A percentile compares a stretch with the other conserved stretches of the same genome.
Conservation (phyloP, 768 basidiomycete species). For the Tulasnella sp. region DNA sequence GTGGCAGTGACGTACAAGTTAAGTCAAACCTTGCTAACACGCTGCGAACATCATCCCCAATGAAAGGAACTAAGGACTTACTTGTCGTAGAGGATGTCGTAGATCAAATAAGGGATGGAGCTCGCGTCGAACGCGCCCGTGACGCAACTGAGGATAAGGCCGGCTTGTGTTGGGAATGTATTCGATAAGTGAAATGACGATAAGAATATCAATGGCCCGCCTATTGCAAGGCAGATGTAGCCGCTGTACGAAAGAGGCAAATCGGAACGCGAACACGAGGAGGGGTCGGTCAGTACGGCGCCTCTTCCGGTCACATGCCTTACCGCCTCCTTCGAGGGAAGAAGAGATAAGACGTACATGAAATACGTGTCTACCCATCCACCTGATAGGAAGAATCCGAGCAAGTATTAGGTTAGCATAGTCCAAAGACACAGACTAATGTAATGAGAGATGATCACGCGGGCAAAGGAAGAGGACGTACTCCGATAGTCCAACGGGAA, state of each 20-base stretch:
- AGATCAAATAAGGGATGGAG: slow-evolving; percentile 32
- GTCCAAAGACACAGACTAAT: not conserved
- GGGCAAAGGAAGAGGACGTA: slow-evolving; percentile 1
- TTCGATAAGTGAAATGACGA: slow-evolving; percentile 36
- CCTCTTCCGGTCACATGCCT: not conserved
- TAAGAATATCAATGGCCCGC: slow-evolving; percentile 35
- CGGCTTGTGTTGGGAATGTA: slow-evolving; percentile 33
- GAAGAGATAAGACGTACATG: slow-evolving; percentile 21
- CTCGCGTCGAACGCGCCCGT: slow-evolving; percentile 37
- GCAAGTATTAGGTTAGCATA: not conserved
- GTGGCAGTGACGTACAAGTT: slow-evolving; percentile 6
- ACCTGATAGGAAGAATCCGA: slow-evolving; percentile 16
- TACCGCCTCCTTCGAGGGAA: not conserved
- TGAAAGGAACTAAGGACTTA: not conserved
- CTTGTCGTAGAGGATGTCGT: slow-evolving; percentile 28
- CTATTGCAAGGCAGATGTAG: slow-evolving; percentile 33
- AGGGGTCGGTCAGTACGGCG: not conserved
- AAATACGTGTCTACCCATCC: slow-evolving; percentile 29
- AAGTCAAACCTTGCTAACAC: slow-evolving; percentile 14
- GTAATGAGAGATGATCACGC: not conserved
- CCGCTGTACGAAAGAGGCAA: slow-evolving; percentile 24
- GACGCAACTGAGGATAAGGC: slow-evolving; percentile 33
- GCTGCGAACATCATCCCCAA: not conserved
- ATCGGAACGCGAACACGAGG: not conserved
- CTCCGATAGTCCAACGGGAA: slow-evolving; percentile 22